Conservation (phyloP, 768 basidiomycete species). For the Multifurca ochricompacta region DNA sequence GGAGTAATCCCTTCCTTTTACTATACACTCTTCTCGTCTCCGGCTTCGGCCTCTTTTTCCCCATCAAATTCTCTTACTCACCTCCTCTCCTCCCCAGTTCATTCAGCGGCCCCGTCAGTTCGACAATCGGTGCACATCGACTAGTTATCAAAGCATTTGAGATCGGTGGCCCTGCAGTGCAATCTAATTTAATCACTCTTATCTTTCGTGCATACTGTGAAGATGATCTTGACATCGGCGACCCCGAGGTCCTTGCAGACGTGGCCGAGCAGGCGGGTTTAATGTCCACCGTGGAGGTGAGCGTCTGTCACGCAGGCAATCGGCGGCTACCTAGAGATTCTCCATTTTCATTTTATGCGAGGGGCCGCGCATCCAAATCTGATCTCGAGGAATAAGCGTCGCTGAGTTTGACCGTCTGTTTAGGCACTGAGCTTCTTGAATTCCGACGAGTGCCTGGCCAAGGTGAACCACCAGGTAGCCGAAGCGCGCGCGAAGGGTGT, state of each 20-base stretch:
- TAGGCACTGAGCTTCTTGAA: slow-evolving; percentile 60
- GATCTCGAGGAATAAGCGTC: not conserved
- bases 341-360: not conserved
- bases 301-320: slow-evolving; percentile 20
- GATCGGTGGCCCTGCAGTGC: slow-evolving; percentile 51
- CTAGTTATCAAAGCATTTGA: slow-evolving; percentile 61
- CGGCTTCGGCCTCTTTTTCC: not conserved
- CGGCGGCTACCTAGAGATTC: slow-evolving; percentile 13
- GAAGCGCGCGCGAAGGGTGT: slow-evolving; percentile 61
- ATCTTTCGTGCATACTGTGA: slow-evolving; percentile 65
- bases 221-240: slow-evolving; percentile 54
- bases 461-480: slow-evolving; percentile 54
- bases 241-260: slow-evolving; percentile 49
- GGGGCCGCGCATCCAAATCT: not conserved
- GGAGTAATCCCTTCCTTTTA: no score
- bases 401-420: not conserved
- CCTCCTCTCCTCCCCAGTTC: slow-evolving; percentile 33
- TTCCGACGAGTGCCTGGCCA: slow-evolving; percentile 55
- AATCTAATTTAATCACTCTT: slow-evolving; percentile 46
- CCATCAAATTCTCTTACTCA: not conserved
- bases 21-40: no score
- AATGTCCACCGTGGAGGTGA: slow-evolving; percentile 54
- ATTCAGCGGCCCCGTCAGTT: slow-evolving; percentile 52
- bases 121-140: slow-evolving; percentile 65
- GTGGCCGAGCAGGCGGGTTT: slow-evolving; percentile 48